Evolutionary conservation across 2,329 filamentous ascomycete genomes (phyloP).

Genomic region (Fusarium nygamai): DNA sequence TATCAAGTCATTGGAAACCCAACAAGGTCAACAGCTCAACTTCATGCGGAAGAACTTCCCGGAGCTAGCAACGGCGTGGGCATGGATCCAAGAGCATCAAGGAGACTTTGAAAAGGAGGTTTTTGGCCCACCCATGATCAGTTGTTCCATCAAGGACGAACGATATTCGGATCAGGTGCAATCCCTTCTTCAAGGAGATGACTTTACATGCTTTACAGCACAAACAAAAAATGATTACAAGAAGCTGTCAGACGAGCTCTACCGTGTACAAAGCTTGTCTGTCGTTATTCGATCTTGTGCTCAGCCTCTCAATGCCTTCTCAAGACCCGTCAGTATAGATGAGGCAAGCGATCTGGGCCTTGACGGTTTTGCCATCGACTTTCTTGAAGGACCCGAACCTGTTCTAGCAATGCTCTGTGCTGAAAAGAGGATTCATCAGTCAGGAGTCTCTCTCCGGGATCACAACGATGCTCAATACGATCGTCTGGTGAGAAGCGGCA

Average conservation of each 20-base stretch:
- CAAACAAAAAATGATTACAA: slow-evolving; percentile 81
- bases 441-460: slow-evolving; percentile 71
- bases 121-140: slow-evolving; percentile 82
- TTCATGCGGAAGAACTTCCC: slow-evolving; percentile 68
- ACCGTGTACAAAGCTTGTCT: slow-evolving; percentile 70
- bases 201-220: slow-evolving; percentile 76
- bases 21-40: slow-evolving; percentile 76
- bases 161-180: slow-evolving; percentile 69
- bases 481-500: slow-evolving; percentile 65
- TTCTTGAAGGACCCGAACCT: slow-evolving; percentile 79
- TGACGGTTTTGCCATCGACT: slow-evolving; percentile 83
- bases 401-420: slow-evolving; percentile 90
- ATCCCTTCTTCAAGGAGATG: slow-evolving; percentile 59
- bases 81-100: slow-evolving; percentile 82
- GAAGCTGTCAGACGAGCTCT: slow-evolving; percentile 74
- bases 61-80: slow-evolving; percentile 77
- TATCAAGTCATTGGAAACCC: slow-evolving; percentile 72
- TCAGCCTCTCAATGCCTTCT: slow-evolving; percentile 64
- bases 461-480: slow-evolving; percentile 75
- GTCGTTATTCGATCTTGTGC: slow-evolving; percentile 76
- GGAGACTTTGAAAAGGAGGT: slow-evolving; percentile 77
- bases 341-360: slow-evolving; percentile 72
- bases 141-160: slow-evolving; percentile 80
- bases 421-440: slow-evolving; percentile 73
- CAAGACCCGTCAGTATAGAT: slow-evolving; percentile 62